Base-by-base conservation (phyloP, 169 alveolate genomes). In the Eimeria maxima region DNA sequence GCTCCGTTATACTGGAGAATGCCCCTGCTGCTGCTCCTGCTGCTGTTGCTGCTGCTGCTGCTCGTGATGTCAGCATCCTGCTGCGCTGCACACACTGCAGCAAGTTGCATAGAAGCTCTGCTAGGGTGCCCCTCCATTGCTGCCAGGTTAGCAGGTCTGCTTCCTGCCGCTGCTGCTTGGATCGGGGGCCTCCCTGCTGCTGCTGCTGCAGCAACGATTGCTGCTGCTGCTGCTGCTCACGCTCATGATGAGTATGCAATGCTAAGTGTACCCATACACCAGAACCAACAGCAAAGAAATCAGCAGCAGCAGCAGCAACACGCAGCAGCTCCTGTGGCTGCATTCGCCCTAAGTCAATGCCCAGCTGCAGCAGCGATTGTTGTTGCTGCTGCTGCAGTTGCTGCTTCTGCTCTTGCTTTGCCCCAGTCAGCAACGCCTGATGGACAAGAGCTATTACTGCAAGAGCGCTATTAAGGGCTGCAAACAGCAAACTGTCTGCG, bases 11-110 rank as follows among this genome's bases (percentile, higher is more conserved):
- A 7, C 60, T 50, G 57, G 11, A 50, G 57, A 50, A 50, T 5
- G 57, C 57, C 57, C 57, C 67, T 33, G 83, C 91, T 53, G 91
- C 74, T 27, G 57, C 71, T 29, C 57, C 91, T 24, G 90, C 69
- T 2, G 71, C 90, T 24, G 90, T 47, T 53, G 76, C 91, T 81
- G 69, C 90, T 81, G 90, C 90, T 81, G 90, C 71, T 47, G 90
- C 71, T 47, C 29, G 65, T 14, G 71, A 22, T 16, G 65, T 22
- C 50, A 53, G 91, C 53, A 63, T 83, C 45, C 76, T 83, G 91
- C 91, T 50, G 71, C 74, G 71, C 91, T 74, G n/a, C 50, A 65
- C 91, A n/a, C 91, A 53, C 57, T 83, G 91, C 91, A 83, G 91
- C 91, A 83, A 44, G 53, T 65, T n/a, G 57, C 53, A 20, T 0